phyloP scores from a whole-genome alignment of 2,329 filamentous ascomycete species.

The Trichoderma sp. region DNA sequence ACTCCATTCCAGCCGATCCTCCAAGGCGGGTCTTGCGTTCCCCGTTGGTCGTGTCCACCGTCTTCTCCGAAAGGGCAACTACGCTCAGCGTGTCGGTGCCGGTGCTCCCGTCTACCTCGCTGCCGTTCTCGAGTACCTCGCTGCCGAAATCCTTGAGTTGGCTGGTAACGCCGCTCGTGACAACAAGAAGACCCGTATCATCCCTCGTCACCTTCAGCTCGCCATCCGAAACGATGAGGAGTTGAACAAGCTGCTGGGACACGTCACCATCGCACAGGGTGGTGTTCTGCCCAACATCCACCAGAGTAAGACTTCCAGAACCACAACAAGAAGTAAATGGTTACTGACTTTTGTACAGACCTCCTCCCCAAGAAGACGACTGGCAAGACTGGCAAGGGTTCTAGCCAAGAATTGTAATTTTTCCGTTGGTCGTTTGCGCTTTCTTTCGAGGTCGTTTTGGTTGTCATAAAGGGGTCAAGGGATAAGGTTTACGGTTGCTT shows the following conservation, averaged over 20 bases:
- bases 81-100: conserved; percentile 98
- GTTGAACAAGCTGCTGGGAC: conserved; percentile 96
- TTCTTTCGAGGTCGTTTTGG: conserved; percentile 60
- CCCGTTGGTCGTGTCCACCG: conserved; percentile 98
- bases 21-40: conserved; percentile 98
- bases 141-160: conserved; percentile 97
- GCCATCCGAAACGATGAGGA: conserved; percentile 99
- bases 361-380: conserved; percentile 98
- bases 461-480: conserved; percentile 81
- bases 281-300: conserved; percentile 97
- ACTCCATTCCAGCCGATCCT: conserved; percentile 70
- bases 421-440: conserved; percentile 45
- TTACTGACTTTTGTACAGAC: conserved; percentile 54
- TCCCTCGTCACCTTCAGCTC: conserved; percentile 96
- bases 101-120: conserved; percentile 97
- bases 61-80: conserved; percentile 98
- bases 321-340: conserved; percentile 31
- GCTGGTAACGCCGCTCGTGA: conserved; percentile 98
- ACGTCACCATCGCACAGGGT: conserved; percentile 95
- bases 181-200: conserved; percentile 99
- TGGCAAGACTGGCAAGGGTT: conserved; percentile 85
- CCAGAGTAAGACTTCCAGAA: conserved; percentile 69
- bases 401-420: conserved; percentile 89
- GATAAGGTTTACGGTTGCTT: conserved; percentile 64
- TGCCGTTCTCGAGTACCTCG: conserved; percentile 96